Percentiles rank a stretch among this genome's conserved stretches.
These are phyloP conservation scores for Lactarius deliciosus DNA, from an alignment of 768 basidiomycete species.

Conservation along the genomic window DNA sequence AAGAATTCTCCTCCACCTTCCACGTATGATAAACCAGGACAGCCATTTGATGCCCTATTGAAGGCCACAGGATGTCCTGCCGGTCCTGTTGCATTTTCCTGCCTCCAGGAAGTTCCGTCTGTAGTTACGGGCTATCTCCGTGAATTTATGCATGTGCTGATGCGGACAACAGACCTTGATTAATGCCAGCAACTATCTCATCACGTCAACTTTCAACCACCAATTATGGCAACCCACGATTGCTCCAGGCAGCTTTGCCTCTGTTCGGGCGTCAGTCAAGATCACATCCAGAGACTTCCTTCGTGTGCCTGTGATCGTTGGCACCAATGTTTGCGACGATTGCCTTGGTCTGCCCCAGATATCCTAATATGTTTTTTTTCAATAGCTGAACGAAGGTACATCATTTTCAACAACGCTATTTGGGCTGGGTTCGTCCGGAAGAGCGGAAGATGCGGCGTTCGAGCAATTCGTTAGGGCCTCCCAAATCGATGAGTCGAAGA, in stretches of 20 bases:
- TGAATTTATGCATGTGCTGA: not conserved
- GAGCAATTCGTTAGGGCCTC: constrained; percentile 47
- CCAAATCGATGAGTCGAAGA: constrained; percentile 52
- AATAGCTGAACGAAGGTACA: constrained; percentile 58
- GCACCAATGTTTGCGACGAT: constrained; percentile 47
- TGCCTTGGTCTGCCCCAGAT: constrained; percentile 48
- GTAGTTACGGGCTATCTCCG: constrained; percentile 34
- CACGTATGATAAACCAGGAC: constrained; percentile 52
- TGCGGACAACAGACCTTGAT: constrained; percentile 41
- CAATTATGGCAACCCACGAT: constrained; percentile 58
- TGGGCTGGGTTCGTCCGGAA: constrained; percentile 41
- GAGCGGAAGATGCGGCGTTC: constrained; percentile 46
- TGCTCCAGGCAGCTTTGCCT: constrained; percentile 48
- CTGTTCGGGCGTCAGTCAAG: constrained; percentile 44
- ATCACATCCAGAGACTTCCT: constrained; percentile 49
- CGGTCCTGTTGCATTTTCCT: constrained; percentile 41
- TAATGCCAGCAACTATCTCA: constrained; percentile 49
- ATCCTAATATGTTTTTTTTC: not conserved
- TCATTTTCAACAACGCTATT: constrained; percentile 43
- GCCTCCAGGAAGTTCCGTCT: constrained; percentile 48
- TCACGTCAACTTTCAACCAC: constrained; percentile 44
- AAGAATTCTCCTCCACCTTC: constrained; percentile 50
- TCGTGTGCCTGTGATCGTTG: constrained; percentile 50
- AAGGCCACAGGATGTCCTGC: constrained; percentile 47
- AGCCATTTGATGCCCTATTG: constrained; percentile 50